Base-by-base conservation (phyloP, 1,284 basidiomycete genomes). In the Leccinum pachyderme region DNA sequence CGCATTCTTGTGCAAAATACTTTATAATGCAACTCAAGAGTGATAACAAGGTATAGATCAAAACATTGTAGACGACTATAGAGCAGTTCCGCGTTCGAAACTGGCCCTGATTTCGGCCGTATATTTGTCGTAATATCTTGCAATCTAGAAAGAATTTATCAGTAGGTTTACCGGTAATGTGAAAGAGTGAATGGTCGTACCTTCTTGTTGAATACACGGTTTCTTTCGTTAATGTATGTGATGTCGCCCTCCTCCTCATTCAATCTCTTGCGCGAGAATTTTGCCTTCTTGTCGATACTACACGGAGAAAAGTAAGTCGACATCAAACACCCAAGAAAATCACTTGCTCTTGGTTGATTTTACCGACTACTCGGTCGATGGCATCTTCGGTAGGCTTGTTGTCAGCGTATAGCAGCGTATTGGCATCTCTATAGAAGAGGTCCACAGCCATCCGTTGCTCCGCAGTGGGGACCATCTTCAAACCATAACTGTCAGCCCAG, bases 151-250 rank as follows among this genome's bases (percentile, higher is more conserved):
- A 29, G 27, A 52, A 50, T 32, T 18, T 18, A 48, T 52, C 0
- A 62, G 4, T 2, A 2, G 2, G 25, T 28, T 43, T 18, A 18
- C 51, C 31, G 6, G 24, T 27, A 7, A 27, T 33, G 5, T 5
- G 5, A 29, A 43, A 18, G 44, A 44, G 13, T 22, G 6, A 29
- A 37, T 7, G 39, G 29, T 57, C 75, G n/a, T 31, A 89, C 91
- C 87, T 98, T 99, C 77, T 95, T 95, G 85, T 98, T 99, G 82
- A 98, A 99, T 52, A 96, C 93, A 66, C 93, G 88, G 77, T 99
- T 99, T 72, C 89, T 87, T 72, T 98, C 93, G 80, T 99, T 99
- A 84, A 99, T 99, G 71, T 99, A 99, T 12, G 94, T 98, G 72
- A 99, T 92, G 63, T 98, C 94, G 53, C 91, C 94, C 59, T 96